Conservation (phyloP, 768 basidiomycete species). For the Leccinum disarticulatum region DNA sequence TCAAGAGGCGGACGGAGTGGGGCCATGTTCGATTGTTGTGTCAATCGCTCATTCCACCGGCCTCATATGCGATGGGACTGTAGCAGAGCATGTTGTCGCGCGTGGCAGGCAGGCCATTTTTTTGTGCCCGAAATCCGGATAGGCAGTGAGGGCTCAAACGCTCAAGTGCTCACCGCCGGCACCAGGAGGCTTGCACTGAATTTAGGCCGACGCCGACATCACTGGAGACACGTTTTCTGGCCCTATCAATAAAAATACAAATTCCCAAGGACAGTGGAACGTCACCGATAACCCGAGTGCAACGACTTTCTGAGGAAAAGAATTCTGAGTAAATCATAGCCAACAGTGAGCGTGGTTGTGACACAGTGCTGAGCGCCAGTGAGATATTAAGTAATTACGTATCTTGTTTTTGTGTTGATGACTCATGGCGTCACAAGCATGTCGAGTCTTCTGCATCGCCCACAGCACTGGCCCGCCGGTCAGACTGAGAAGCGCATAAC, state of each 20-base stretch:
- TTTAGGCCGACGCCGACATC: not conserved
- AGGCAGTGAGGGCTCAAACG: not conserved
- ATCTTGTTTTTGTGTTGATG: not conserved
- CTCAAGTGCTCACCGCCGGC: too few species aligned
- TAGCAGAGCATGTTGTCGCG: not conserved
- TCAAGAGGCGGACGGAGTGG: slow-evolving; percentile 12
- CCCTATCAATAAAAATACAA: too few species aligned
- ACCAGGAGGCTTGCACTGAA: not conserved
- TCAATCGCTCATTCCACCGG: not conserved
- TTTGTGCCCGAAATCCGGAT: not conserved
- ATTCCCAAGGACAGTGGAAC: not conserved
- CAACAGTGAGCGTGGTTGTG: too few species aligned
- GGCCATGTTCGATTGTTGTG: slow-evolving; percentile 8
- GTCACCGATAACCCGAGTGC: not conserved
- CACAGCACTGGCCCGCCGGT: too few species aligned
- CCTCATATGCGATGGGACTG: not conserved
- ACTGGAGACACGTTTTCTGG: slow-evolving; percentile 3
- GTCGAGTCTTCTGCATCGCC: not conserved
- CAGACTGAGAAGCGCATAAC: too few species aligned
- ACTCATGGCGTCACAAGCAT: not conserved
- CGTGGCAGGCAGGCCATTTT: not conserved
- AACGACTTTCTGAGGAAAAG: not conserved
- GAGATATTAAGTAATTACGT: too few species aligned
- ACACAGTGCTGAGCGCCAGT: too few species aligned
- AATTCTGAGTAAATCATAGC: too few species aligned